phyloP scores from a whole-genome alignment of 176 grass and related monocot genomes.

The Miscanthus lutarioriparius region DNA sequence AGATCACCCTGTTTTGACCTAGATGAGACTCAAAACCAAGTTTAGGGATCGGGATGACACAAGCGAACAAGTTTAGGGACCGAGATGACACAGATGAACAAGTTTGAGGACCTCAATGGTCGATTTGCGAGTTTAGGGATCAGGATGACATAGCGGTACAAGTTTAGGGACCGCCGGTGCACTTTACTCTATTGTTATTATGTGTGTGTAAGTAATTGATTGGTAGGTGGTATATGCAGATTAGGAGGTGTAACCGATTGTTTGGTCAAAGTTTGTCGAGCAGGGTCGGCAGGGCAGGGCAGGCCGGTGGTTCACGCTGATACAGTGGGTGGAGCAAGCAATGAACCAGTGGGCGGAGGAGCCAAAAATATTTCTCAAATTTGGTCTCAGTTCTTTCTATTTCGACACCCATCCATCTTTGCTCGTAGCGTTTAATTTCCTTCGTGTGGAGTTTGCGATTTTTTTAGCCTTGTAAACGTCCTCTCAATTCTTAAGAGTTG shows the following conservation, averaged over 20 bases:
- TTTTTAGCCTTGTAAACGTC: neutral
- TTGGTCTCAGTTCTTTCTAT: neutral
- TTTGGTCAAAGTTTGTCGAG: neutral
- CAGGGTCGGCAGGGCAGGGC: neutral
- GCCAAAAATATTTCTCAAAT: neutral
- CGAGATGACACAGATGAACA: too few species aligned
- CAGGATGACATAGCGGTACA: too few species aligned
- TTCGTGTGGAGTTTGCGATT: neutral
- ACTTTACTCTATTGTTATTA: too few species aligned
- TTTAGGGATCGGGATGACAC: too few species aligned
- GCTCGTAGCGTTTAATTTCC: neutral
- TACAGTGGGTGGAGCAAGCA: neutral
- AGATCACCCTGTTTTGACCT: too few species aligned
- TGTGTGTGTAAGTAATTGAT: neutral
- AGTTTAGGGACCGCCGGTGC: too few species aligned
- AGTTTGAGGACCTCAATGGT: too few species aligned
- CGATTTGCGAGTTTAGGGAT: too few species aligned
- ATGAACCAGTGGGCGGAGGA: neutral
- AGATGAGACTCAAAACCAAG: too few species aligned
- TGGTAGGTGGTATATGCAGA: neutral
- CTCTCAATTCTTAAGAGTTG: neutral
- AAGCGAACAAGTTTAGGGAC: too few species aligned
- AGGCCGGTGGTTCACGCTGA: conserved; percentile 42
- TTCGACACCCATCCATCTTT: neutral
- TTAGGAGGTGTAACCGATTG: neutral